A percentile compares a stretch with the other conserved stretches of the same genome.
phyloP scores from a whole-genome alignment of 805 yeast species.

The Allodekkera sacchari region DNA sequence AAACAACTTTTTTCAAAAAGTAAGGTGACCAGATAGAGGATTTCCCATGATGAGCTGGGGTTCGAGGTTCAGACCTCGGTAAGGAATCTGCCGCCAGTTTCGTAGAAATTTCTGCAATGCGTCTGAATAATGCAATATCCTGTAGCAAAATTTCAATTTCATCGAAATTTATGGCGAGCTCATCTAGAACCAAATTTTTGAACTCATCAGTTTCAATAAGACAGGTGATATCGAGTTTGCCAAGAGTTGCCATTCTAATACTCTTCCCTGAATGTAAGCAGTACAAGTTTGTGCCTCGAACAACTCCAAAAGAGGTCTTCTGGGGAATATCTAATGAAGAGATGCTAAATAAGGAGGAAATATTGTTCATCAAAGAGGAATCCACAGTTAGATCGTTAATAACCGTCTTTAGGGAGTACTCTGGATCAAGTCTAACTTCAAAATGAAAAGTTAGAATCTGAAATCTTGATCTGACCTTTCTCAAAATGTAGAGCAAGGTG shows the following conservation, averaged over 20 bases:
- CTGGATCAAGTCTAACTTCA: constrained; percentile 8
- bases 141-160: constrained; percentile 9
- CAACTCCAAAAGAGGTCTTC: too few species aligned
- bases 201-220: neutral
- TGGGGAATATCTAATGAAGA: too few species aligned
- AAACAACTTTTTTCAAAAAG: neutral
- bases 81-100: neutral
- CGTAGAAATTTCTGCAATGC: constrained; percentile 6
- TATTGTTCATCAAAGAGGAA: constrained; percentile 13
- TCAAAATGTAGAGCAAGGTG: neutral
- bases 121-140: constrained; percentile 10
- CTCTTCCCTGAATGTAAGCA: too few species aligned
- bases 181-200: constrained; percentile 2
- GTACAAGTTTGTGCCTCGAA: too few species aligned
- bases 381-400: constrained; percentile 21
- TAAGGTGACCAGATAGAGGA: neutral
- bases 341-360: too few species aligned
- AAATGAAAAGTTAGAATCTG: constrained; percentile 17
- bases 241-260: too few species aligned
- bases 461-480: constrained; percentile 8
- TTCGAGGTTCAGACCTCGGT: neutral
- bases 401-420: constrained; percentile 7
- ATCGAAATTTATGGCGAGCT: constrained; percentile 5
- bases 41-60: neutral
- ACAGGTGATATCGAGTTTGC: too few species aligned